Conservation (phyloP, 1,284 basidiomycete genomes). For the Apiotrichum akiyoshidainum region DNA sequence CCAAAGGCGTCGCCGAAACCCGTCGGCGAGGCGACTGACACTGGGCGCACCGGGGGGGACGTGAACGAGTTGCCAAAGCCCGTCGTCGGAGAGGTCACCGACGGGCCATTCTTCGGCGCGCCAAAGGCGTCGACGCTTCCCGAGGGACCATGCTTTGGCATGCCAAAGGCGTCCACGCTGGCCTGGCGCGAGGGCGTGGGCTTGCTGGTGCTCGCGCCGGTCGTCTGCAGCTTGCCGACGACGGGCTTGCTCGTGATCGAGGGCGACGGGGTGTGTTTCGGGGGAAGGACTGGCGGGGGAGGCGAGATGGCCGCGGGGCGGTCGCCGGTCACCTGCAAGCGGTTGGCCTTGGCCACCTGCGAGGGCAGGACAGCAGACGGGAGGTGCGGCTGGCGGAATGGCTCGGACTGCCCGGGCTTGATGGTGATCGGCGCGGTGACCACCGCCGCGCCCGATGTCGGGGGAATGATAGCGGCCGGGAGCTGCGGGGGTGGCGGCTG, state of each 20-base stretch:
- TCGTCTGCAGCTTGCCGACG: background rate
- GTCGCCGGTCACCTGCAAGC: constrained; percentile 39
- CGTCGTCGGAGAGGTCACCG: background rate
- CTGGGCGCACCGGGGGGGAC: constrained; percentile 3
- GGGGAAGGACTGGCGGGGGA: constrained; percentile 19
- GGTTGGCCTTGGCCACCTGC: background rate
- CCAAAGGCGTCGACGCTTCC: constrained; percentile 38
- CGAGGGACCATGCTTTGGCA: constrained; percentile 20
- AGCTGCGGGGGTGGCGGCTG: constrained; percentile 5
- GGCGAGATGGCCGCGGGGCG: background rate
- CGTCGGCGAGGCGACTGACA: constrained; percentile 3
- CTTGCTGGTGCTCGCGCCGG: background rate
- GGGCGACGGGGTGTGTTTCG: background rate
- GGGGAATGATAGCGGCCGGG: background rate
- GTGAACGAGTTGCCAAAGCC: constrained; percentile 40
- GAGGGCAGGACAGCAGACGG: background rate
- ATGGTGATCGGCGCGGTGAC: background rate
- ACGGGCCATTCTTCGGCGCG: constrained; percentile 20
- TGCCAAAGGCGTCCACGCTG: constrained; percentile 39
- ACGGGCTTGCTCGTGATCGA: constrained; percentile 1
- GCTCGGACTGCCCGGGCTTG: constrained; percentile 1
- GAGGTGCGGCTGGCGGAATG: background rate
- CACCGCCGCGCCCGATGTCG: background rate
- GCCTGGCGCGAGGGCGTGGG: constrained; percentile 9
- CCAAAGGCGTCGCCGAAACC: constrained; percentile 36